Evolutionary conservation across 345 rosid species (phyloP).

Genomic region (Salix dunnii): DNA sequence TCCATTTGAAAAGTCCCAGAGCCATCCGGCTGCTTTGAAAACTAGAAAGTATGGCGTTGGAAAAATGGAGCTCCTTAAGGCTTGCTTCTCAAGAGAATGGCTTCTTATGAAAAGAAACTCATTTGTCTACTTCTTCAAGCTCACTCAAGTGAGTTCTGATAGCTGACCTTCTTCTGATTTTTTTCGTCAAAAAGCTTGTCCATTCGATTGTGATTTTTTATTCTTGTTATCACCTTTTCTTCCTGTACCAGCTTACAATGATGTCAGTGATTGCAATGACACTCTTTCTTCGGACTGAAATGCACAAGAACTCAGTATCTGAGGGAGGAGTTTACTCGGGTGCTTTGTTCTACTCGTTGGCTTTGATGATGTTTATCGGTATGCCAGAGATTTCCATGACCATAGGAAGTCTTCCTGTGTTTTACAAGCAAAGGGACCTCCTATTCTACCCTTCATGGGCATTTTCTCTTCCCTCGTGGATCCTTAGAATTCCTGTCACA

Average conservation of each 20-base stretch:
- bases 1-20: conserved; percentile 48
- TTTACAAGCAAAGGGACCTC: conserved; percentile 78
- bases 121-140: conserved; percentile 47
- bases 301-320: conserved; percentile 26
- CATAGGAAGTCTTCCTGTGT: conserved; percentile 74
- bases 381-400: conserved; percentile 78
- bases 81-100: conserved; percentile 46
- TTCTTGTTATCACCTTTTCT: background rate
- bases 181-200: background rate
- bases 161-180: background rate
- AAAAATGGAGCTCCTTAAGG: conserved; percentile 47
- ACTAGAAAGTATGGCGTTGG: conserved; percentile 42
- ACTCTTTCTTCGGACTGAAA: conserved; percentile 37
- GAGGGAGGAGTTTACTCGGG: conserved; percentile 62
- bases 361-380: conserved; percentile 65
- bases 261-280: conserved; percentile 33
- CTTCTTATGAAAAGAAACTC: conserved; percentile 64
- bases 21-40: conserved; percentile 59
- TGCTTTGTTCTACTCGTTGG: conserved; percentile 56
- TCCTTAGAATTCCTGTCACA: conserved; percentile 68
- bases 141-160: conserved; percentile 42
- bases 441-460: conserved; percentile 86
- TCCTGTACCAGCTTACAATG: conserved; percentile 24
- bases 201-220: background rate
- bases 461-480: conserved; percentile 77